Conservation (phyloP, 176 grass and related monocot genomes). For the Eleusine coracana region DNA sequence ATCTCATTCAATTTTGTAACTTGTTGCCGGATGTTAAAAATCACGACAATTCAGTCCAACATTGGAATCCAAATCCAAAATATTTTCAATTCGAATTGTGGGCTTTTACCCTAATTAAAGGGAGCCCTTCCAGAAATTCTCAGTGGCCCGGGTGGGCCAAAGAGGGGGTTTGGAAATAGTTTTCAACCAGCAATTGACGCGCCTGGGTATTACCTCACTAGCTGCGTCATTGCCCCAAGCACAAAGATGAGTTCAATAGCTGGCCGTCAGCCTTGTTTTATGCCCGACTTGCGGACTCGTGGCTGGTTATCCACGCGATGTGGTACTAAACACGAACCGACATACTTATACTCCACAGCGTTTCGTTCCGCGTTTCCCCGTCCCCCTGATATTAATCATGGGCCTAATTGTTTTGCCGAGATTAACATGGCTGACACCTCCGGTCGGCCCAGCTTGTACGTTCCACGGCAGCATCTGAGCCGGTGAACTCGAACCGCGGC, state of each 20-base stretch:
- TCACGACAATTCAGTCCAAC: too few relatives aligned
- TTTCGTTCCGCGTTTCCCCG: neutral
- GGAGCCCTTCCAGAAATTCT: constrained; percentile 46
- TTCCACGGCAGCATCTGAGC: too few relatives aligned
- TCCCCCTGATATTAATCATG: neutral
- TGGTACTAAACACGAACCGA: constrained; percentile 18
- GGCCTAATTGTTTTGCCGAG: neutral
- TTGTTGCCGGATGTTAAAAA: too few relatives aligned
- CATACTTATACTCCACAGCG: too few relatives aligned
- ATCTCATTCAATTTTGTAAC: too few relatives aligned
- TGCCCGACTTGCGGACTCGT: neutral
- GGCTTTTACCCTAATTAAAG: constrained; percentile 17
- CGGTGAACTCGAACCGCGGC: too few relatives aligned
- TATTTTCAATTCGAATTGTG: neutral
- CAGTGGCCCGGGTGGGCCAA: constrained; percentile 11
- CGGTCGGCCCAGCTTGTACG: too few relatives aligned
- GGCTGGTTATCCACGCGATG: neutral
- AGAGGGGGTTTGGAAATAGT: constrained; percentile 87
- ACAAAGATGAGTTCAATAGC: constrained; percentile 41
- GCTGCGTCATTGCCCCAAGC: constrained; percentile 90
- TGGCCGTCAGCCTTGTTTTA: neutral
- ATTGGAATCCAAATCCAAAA: too few relatives aligned
- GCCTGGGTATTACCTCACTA: constrained; percentile 80
- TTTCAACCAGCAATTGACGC: constrained; percentile 95
- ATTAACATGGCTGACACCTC: neutral